phyloP scores from a whole-genome alignment of 2,329 filamentous ascomycete species.

The Davidsoniella neocaledoniae region DNA sequence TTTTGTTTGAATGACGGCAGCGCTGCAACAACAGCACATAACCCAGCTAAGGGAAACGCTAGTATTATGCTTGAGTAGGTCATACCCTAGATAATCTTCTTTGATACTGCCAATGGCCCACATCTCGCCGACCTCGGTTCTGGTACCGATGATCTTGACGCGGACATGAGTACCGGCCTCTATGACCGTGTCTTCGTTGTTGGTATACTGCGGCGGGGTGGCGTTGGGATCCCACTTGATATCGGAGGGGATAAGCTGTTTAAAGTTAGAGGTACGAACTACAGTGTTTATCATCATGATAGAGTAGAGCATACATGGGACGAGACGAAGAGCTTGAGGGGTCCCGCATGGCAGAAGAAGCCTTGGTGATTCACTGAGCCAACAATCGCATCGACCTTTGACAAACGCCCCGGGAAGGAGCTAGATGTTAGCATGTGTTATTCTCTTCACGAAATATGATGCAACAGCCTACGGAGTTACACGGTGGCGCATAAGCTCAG shows the following conservation, averaged over 20 bases:
- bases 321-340: conserved; percentile 62
- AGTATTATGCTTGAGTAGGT: not conserved
- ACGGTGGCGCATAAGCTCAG: not conserved
- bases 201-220: conserved; percentile 90
- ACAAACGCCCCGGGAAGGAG: not conserved
- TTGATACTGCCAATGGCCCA: conserved; percentile 97
- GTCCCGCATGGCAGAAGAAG: conserved; percentile 75
- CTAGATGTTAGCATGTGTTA: not conserved
- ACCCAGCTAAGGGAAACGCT: no score
- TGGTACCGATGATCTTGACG: conserved; percentile 83
- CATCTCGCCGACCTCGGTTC: conserved; percentile 87
- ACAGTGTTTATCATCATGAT: not conserved
- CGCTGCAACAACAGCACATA: not conserved
- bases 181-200: conserved; percentile 85
- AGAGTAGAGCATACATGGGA: conserved; percentile 47
- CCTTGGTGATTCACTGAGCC: conserved; percentile 80
- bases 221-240: conserved; percentile 93
- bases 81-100: conserved; percentile 54
- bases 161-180: conserved; percentile 87
- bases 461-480: no score
- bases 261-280: conserved; percentile 7
- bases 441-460: no score
- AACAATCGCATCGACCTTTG: conserved; percentile 80
- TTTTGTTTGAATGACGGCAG: not conserved
- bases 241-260: conserved; percentile 72